phyloP scores from a whole-genome alignment of 2,329 filamentous ascomycete species.

The Trichoderma brevicompactum region DNA sequence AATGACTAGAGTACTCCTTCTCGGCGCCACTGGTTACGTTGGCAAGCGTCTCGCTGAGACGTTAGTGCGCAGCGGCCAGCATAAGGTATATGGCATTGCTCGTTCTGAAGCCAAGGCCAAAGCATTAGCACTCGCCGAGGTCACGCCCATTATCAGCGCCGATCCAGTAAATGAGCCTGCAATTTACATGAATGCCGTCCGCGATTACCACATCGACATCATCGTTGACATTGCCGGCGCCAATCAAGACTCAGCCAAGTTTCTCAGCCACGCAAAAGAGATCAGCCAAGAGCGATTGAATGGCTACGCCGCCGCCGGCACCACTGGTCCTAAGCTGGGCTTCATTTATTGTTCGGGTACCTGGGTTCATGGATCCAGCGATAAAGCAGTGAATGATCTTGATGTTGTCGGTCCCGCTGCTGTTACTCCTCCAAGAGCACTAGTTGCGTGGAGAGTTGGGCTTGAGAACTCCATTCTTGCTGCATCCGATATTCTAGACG shows the following conservation, averaged over 20 bases:
- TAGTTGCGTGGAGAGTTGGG: conserved; percentile 26
- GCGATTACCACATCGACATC: conserved; percentile 25
- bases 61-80: conserved; percentile 27
- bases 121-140: conserved; percentile 26
- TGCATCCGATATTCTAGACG: conserved; percentile 27
- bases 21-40: conserved; percentile 30
- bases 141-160: conserved; percentile 27
- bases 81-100: conserved; percentile 28
- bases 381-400: conserved; percentile 27
- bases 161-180: conserved; percentile 29
- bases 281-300: conserved; percentile 25
- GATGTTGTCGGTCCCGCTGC: conserved; percentile 21
- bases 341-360: conserved; percentile 30
- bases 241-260: conserved; percentile 24
- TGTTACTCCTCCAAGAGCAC: not conserved
- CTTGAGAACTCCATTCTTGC: conserved; percentile 27
- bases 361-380: conserved; percentile 28
- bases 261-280: conserved; percentile 24
- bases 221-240: conserved; percentile 29
- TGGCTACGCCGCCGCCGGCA: conserved; percentile 20
- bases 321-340: conserved; percentile 28
- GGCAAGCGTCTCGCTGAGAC: conserved; percentile 28
- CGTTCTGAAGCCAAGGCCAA: conserved; percentile 28
- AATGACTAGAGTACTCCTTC: conserved; percentile 30
- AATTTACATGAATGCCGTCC: conserved; percentile 22